phyloP scores from a whole-genome alignment of 768 basidiomycete species.

The Sutorius australiensis region DNA sequence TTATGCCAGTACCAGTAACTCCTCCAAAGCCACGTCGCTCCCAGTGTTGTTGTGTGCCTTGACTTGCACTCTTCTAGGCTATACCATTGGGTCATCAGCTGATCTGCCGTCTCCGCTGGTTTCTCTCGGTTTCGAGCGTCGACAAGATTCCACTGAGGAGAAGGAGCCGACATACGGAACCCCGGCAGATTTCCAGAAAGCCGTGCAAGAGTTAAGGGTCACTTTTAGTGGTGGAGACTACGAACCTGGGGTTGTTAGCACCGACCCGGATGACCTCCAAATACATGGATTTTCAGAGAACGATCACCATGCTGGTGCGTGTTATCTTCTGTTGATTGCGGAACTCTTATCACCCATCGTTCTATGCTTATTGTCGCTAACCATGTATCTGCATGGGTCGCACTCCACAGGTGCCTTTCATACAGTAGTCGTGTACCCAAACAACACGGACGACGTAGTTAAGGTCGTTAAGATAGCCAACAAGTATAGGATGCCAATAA shows the following conservation, averaged over 20 bases:
- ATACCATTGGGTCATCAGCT: conserved; percentile 15
- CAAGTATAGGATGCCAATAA: conserved; percentile 73
- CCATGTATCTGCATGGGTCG: neutral
- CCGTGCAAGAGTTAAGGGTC: conserved; percentile 46
- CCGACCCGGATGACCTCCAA: conserved; percentile 47
- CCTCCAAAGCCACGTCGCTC: neutral
- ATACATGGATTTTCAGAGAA: conserved; percentile 54
- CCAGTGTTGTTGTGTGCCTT: conserved; percentile 17
- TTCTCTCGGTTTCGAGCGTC: conserved; percentile 6
- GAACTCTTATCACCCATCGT: neutral
- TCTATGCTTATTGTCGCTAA: neutral
- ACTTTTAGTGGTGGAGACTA: conserved; percentile 27
- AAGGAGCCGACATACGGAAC: conserved; percentile 44
- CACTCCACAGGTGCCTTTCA: conserved; percentile 39
- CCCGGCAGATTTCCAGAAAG: conserved; percentile 47
- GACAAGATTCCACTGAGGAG: neutral
- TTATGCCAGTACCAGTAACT: conserved; percentile 7
- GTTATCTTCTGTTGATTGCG: neutral
- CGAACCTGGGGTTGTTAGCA: conserved; percentile 37
- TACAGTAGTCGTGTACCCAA: conserved; percentile 62
- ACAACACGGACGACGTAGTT: conserved; percentile 76
- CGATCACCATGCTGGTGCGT: conserved; percentile 49
- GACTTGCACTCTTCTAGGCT: conserved; percentile 19
- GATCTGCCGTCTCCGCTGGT: conserved; percentile 2
- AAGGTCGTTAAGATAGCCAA: conserved; percentile 71